Base-by-base conservation (phyloP, 2,329 filamentous ascomycete species). In the Fusarium sp. region DNA sequence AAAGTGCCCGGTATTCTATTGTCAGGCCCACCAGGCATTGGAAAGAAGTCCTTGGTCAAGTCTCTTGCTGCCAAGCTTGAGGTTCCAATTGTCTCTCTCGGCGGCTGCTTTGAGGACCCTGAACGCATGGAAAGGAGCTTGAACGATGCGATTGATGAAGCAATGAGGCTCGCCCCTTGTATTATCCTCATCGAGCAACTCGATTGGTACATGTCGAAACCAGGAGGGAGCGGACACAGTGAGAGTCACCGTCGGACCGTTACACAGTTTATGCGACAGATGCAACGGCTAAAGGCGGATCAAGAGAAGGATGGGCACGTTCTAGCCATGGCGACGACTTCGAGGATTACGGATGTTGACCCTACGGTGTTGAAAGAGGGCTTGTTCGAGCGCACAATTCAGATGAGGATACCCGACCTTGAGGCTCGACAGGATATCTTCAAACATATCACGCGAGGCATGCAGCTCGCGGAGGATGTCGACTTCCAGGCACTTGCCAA, bases 131-230 rank as follows among this genome's bases (percentile, higher is more conserved):
- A 83, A 39, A 85, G 81, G 75, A 83, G 81, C 37, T 67, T 86
- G 0, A 76, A 77, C 4, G 85, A 86, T 24, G 84, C 83, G 2
- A 74, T 86, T 2, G 95, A 98, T 14, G 94, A 97, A 79, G 97
- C 97, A 0, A 94, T 94, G 81, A 89, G 91, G 65, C 88, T 95
- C 41, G 95, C 96, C 0, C 97, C 97, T 0, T 97, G 95, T 78
- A 87, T 99, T 6, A 88, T 99, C 6, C 97, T 98, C 79, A 93
- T 98, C 67, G 95, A 98, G 76, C 93, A 98, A 76, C 94, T 98
- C 62, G 95, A 99, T 82, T 73, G 76, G 67, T 92, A 93, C 5
- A 97, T 98, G 77, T 94, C 95, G 0, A 97, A 97, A 81, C 75
- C 78, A 3, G 88, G 93, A 65, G 94, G 97, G 72, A 94, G 91